These are phyloP conservation scores for Sindora glabra DNA, from an alignment of 306 rosid genomes.

Conservation along the genomic window DNA sequence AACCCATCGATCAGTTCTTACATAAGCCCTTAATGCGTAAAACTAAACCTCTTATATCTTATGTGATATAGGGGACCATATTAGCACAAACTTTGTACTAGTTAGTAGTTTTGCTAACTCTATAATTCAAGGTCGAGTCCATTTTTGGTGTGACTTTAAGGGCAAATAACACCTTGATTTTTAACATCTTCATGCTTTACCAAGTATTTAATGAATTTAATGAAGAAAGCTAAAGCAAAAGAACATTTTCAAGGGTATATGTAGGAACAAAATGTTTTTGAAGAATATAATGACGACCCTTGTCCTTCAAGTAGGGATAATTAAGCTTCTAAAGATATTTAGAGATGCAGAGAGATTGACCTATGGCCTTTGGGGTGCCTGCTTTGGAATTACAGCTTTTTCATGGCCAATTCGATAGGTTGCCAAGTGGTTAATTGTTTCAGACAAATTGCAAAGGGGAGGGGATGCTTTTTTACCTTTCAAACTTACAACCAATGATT, in stretches of 20 bases:
- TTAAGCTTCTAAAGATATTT: conserved; percentile 19
- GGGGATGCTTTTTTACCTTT: too few species aligned
- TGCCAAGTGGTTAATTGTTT: conserved; percentile 14
- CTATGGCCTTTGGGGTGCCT: conserved; percentile 20
- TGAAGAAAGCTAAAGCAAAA: conserved; percentile 18
- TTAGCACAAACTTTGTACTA: conserved; percentile 18
- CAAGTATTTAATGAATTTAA: conserved; percentile 25
- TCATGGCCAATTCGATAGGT: conserved; percentile 24
- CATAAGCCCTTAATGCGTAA: conserved; percentile 5
- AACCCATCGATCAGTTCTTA: conserved; percentile 19
- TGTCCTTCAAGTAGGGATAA: conserved; percentile 25
- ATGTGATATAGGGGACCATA: conserved; percentile 28
- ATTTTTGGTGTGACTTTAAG: conserved; percentile 19
- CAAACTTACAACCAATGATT: too few species aligned
- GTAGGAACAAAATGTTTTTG: conserved; percentile 15
- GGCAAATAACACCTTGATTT: too few species aligned
- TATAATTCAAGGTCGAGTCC: conserved; percentile 15
- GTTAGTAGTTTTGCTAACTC: conserved; percentile 1
- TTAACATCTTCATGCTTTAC: conserved; percentile 23
- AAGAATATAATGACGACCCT: conserved; percentile 11
- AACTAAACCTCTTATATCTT: conserved; percentile 19
- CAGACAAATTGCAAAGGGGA: too few species aligned
- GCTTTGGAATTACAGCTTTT: conserved; percentile 7
- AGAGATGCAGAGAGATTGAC: conserved; percentile 19
- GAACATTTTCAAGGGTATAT: conserved; percentile 19